A percentile compares a stretch with the other conserved stretches of the same genome.
Conservation (phyloP, 805 yeast species). For the Lachancea dasiensis region DNA sequence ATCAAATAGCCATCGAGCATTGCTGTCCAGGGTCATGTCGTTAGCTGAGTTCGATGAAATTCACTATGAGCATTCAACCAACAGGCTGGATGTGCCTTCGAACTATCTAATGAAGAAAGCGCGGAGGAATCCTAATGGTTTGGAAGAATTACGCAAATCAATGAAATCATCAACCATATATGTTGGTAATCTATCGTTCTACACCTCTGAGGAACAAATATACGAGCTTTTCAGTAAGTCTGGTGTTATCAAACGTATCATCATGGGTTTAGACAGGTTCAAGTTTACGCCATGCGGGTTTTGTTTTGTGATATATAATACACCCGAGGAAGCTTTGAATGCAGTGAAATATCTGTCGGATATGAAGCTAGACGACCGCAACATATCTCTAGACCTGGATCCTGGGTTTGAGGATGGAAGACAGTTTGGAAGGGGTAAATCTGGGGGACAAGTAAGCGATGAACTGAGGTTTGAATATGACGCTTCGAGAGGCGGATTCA, state of each 20-base stretch:
- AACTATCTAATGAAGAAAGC: slow-evolving; percentile 63
- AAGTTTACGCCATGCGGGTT: slow-evolving; percentile 75
- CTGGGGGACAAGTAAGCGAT: slow-evolving; percentile 87
- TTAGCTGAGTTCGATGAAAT: slow-evolving; percentile 48
- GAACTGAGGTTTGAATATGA: slow-evolving; percentile 51
- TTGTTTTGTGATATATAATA: slow-evolving; percentile 65
- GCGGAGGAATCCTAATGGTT: slow-evolving; percentile 41
- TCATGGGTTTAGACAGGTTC: slow-evolving; percentile 92
- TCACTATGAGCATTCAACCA: slow-evolving; percentile 57
- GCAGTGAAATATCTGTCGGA: slow-evolving; percentile 78
- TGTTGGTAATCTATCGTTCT: slow-evolving; percentile 84
- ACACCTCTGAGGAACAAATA: slow-evolving; percentile 92
- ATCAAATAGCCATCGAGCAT: not conserved
- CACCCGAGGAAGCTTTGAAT: slow-evolving; percentile 65
- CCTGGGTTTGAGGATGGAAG: slow-evolving; percentile 96
- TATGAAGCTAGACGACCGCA: slow-evolving; percentile 78
- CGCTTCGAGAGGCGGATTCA: slow-evolving; percentile 42
- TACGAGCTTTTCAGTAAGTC: slow-evolving; percentile 79
- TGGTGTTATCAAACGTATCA: slow-evolving; percentile 70
- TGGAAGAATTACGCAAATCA: slow-evolving; percentile 60
- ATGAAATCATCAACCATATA: slow-evolving; percentile 71
- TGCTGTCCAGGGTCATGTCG: slow-evolving; percentile 25
- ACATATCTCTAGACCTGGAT: slow-evolving; percentile 82
- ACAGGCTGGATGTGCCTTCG: slow-evolving; percentile 67
- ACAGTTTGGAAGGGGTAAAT: slow-evolving; percentile 88